Evolutionary conservation across 306 rosid species (phyloP).

Genomic region (Prunus fruticosa): DNA sequence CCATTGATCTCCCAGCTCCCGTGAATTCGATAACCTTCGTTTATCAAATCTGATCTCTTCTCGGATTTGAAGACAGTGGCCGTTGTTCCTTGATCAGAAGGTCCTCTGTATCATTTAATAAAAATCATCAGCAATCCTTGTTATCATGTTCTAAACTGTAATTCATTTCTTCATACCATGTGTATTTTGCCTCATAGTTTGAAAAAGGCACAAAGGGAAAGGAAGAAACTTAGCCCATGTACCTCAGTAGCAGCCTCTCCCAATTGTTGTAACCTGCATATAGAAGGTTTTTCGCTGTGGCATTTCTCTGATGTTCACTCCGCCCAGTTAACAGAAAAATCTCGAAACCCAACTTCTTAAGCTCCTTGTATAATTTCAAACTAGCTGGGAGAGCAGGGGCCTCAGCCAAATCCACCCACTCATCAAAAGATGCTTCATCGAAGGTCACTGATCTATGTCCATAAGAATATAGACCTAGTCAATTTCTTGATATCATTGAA

Average conservation of each 20-base stretch:
- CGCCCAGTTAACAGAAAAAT: conserved; percentile 77
- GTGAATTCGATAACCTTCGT: conserved; percentile 62
- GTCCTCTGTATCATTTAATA: conserved; percentile 42
- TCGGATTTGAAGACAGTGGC: conserved; percentile 71
- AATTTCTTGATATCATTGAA: background rate
- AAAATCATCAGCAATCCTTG: conserved; percentile 5
- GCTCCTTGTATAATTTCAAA: conserved; percentile 49
- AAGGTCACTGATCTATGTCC: conserved; percentile 47
- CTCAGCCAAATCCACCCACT: conserved; percentile 64
- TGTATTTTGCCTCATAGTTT: too few relatives aligned
- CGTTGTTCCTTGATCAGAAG: conserved; percentile 59
- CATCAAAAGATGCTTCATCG: conserved; percentile 50
- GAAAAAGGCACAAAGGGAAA: background rate
- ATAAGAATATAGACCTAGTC: conserved; percentile 9
- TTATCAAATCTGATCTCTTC: conserved; percentile 63
- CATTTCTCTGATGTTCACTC: conserved; percentile 61
- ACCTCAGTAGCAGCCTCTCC: conserved; percentile 86
- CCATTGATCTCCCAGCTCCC: conserved; percentile 96
- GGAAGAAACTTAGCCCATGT: background rate
- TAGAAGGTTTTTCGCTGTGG: conserved; percentile 56
- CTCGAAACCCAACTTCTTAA: conserved; percentile 50
- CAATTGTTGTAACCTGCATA: conserved; percentile 54
- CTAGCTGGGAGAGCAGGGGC: conserved; percentile 75
- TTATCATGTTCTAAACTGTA: background rate
- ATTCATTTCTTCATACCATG: too few relatives aligned